Evolutionary conservation across 768 basidiomycete genomes (phyloP).

Genomic region (Tricholomella constricta): DNA sequence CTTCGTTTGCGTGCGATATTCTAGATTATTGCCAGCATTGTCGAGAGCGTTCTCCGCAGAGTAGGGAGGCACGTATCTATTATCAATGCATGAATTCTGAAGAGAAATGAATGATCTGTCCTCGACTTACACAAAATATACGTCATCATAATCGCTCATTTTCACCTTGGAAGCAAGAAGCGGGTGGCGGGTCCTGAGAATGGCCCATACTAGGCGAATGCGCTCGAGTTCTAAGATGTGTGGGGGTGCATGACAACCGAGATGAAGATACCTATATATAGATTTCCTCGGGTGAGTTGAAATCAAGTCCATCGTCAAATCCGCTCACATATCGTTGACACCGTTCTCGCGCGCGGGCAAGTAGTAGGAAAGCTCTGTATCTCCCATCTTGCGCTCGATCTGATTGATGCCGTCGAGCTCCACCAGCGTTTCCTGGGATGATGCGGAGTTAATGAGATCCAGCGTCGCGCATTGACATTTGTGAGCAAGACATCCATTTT

Average conservation of each 20-base stretch:
- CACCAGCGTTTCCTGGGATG: constrained; percentile 21
- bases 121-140: constrained; percentile 62
- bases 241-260: constrained; percentile 59
- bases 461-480: constrained; percentile 1
- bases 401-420: constrained; percentile 10
- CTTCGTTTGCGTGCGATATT: constrained; percentile 52
- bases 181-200: constrained; percentile 70
- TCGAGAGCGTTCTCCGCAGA: constrained; percentile 46
- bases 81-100: constrained; percentile 1
- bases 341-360: constrained; percentile 76
- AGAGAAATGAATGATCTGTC: background rate
- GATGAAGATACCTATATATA: constrained; percentile 70
- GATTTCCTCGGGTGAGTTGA: background rate
- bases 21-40: constrained; percentile 49
- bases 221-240: constrained; percentile 45
- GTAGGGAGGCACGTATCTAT: constrained; percentile 49
- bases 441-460: constrained; percentile 7
- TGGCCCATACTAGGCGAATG: constrained; percentile 67
- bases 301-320: background rate
- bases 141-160: constrained; percentile 64
- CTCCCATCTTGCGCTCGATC: constrained; percentile 61
- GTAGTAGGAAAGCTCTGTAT: constrained; percentile 80
- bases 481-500: constrained; percentile 3
- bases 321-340: constrained; percentile 82
- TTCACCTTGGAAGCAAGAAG: constrained; percentile 63